phyloP scores from a whole-genome alignment of 139 green algal genomes.

The Pycnococcus provasolii region DNA sequence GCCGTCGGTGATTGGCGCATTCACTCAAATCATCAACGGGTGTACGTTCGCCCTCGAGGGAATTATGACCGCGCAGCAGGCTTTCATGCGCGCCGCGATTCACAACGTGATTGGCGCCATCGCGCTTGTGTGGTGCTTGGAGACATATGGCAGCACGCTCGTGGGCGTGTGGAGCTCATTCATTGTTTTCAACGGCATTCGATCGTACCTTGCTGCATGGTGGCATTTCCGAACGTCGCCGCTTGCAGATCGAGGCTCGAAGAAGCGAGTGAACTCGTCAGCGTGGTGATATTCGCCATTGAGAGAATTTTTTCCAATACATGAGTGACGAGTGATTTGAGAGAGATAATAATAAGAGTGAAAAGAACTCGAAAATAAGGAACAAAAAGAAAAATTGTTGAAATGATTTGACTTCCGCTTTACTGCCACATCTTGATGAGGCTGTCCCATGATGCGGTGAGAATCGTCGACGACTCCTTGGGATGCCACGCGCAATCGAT shows the following conservation, averaged over 20 bases:
- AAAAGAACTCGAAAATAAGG: no score
- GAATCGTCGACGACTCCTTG: constrained; percentile 78
- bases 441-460: constrained; percentile 90
- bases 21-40: constrained; percentile 15
- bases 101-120: constrained; percentile 8
- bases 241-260: no score
- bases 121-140: constrained; percentile 5
- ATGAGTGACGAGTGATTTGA: no score
- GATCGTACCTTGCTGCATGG: no score
- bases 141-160: constrained; percentile 10
- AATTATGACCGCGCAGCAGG: constrained; percentile 26
- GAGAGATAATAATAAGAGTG: no score
- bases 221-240: no score
- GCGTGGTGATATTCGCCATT: no score
- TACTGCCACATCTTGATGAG: constrained; percentile 82
- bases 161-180: constrained; percentile 20
- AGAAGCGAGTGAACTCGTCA: no score
- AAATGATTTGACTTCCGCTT: not conserved
- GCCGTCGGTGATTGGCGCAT: constrained; percentile 15
- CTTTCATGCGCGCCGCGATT: constrained; percentile 11
- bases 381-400: no score
- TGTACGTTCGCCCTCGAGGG: constrained; percentile 20
- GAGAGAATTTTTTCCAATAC: no score
- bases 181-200: constrained; percentile 15
- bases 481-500: constrained; percentile 89